A percentile compares a stretch with the other conserved stretches of the same genome.
These are phyloP conservation scores for Pseudogymnoascus sp. DNA, from an alignment of 2,329 filamentous ascomycete genomes.

Conservation along the genomic window DNA sequence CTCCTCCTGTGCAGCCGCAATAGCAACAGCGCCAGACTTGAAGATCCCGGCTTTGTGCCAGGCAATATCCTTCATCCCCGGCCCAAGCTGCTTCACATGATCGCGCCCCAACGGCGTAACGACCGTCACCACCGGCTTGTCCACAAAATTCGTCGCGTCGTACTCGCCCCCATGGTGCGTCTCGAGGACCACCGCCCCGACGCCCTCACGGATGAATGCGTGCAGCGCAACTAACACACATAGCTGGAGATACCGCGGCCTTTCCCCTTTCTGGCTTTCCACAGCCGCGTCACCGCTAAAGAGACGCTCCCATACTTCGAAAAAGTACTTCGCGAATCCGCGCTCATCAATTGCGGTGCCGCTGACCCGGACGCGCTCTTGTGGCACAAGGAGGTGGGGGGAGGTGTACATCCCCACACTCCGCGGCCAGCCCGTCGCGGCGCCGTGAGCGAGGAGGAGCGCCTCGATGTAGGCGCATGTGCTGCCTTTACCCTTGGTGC, in stretches of 20 bases:
- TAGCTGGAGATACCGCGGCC: conserved; percentile 48
- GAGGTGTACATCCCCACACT: conserved; percentile 55
- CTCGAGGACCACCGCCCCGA: conserved; percentile 55
- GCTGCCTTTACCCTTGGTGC: conserved; percentile 65
- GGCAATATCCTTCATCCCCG: conserved; percentile 53
- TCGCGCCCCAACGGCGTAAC: conserved; percentile 59
- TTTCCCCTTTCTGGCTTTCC: conserved; percentile 40
- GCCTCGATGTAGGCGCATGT: conserved; percentile 58
- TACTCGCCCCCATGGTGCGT: conserved; percentile 59
- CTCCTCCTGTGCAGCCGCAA: conserved; percentile 44
- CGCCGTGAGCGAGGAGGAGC: conserved; percentile 45
- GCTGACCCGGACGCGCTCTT: conserved; percentile 56
- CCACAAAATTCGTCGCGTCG: conserved; percentile 58
- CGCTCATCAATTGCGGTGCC: conserved; percentile 45
- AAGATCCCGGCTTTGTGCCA: conserved; percentile 68
- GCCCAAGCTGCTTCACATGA: conserved; percentile 52
- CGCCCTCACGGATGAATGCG: conserved; percentile 51
- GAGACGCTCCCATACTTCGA: conserved; percentile 53
- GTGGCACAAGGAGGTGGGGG: conserved; percentile 55
- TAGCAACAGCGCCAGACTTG: conserved; percentile 51
- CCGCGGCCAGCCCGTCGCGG: conserved; percentile 17
- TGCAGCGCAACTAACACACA: conserved; percentile 58
- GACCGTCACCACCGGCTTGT: conserved; percentile 45
- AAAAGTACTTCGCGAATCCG: conserved; percentile 54
- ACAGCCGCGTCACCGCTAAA: conserved; percentile 18